Conservation (phyloP, 2,329 filamentous ascomycete species). For the Nothomitra cinnamomea region DNA sequence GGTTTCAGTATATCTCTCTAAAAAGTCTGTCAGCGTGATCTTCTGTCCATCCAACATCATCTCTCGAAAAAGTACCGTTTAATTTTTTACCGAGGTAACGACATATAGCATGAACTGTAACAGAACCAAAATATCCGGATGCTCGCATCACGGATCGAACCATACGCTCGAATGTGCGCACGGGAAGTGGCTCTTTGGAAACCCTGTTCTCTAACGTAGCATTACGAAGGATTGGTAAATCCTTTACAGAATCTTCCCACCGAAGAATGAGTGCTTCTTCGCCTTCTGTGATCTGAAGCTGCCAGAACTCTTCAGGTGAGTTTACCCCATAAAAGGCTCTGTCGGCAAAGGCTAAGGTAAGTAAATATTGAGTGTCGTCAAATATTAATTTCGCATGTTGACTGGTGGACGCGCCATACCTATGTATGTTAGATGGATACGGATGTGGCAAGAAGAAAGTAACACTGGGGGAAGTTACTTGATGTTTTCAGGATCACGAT, state of each 20-base stretch:
- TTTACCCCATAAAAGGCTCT: conserved; percentile 6
- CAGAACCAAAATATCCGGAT: conserved; percentile 5
- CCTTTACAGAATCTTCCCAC: conserved; percentile 1
- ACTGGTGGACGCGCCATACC: conserved; percentile 4
- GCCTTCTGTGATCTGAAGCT: conserved; percentile 1
- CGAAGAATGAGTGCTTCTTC: neutral
- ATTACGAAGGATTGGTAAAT: conserved; percentile 6
- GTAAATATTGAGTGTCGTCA: conserved; percentile 5
- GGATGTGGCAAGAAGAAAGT: neutral
- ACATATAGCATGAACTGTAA: conserved; percentile 6
- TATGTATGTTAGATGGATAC: neutral
- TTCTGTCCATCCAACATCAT: neutral
- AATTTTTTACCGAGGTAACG: conserved; percentile 3
- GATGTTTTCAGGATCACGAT: neutral
- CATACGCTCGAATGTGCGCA: conserved; percentile 4
- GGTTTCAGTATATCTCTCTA: neutral
- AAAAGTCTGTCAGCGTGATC: neutral
- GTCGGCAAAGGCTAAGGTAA: conserved; percentile 5
- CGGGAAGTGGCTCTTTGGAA: neutral
- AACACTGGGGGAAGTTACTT: neutral
- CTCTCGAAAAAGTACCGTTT: neutral
- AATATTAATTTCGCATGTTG: conserved; percentile 5
- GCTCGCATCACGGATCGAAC: conserved; percentile 2
- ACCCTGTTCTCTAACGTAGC: conserved; percentile 2
- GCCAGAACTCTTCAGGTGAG: neutral